A percentile compares a stretch with the other conserved stretches of the same genome.
These are phyloP conservation scores for Dioszegia aurantiaca DNA, from an alignment of 768 basidiomycete genomes.

Conservation along the genomic window DNA sequence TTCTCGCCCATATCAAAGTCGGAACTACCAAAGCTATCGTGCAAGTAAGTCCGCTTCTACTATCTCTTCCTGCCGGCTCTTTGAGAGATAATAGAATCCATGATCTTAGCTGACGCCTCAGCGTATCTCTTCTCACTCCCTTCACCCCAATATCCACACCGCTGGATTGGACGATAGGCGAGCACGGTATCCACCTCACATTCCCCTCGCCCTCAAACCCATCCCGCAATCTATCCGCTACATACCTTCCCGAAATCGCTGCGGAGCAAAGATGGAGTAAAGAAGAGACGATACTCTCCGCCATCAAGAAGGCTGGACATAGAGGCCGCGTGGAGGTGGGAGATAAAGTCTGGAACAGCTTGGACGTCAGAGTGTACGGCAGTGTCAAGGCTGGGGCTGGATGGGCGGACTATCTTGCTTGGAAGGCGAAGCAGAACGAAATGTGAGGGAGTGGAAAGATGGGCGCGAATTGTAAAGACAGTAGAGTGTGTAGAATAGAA, in stretches of 20 bases:
- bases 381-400: slow-evolving; percentile 41
- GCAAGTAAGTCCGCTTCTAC: slow-evolving; percentile 62
- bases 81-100: no score
- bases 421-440: neutral
- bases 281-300: slow-evolving; percentile 82
- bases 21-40: slow-evolving; percentile 78
- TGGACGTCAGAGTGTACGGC: slow-evolving; percentile 43
- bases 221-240: slow-evolving; percentile 66
- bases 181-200: slow-evolving; percentile 84
- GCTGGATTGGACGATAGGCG: slow-evolving; percentile 88
- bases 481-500: no score
- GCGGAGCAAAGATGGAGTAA: slow-evolving; percentile 92
- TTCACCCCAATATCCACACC: slow-evolving; percentile 81
- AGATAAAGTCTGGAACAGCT: slow-evolving; percentile 39
- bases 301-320: slow-evolving; percentile 87
- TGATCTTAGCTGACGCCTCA: slow-evolving; percentile 53
- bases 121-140: slow-evolving; percentile 87
- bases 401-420: slow-evolving; percentile 34
- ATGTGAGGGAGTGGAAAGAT: no score
- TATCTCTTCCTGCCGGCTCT: neutral
- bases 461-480: no score
- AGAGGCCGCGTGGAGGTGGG: slow-evolving; percentile 34
- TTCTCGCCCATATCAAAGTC: slow-evolving; percentile 72
- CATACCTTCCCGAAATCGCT: slow-evolving; percentile 89
- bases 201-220: slow-evolving; percentile 58